phyloP scores from a whole-genome alignment of 495 filamentous ascomycete species.

The Talaromyces stipitatus region DNA sequence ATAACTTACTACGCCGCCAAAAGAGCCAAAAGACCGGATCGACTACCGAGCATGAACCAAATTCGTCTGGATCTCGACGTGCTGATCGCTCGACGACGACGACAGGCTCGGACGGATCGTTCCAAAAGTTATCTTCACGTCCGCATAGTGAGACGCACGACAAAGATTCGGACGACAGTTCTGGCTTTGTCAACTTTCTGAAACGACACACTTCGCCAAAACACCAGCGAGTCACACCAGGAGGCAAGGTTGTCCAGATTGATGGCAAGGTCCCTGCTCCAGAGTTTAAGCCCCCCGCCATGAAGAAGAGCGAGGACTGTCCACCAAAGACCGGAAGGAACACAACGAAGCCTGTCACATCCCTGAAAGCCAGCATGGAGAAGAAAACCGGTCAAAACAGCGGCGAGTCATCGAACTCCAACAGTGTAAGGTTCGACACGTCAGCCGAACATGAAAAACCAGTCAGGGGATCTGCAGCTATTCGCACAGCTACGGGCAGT shows the following conservation, averaged over 20 bases:
- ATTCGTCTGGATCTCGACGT: background rate
- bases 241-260: conserved; percentile 55
- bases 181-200: conserved; percentile 44
- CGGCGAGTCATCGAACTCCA: background rate
- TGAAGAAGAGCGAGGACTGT: conserved; percentile 3
- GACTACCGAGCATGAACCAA: conserved; percentile 14
- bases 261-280: conserved; percentile 18
- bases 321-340: background rate
- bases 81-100: background rate
- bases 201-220: conserved; percentile 53
- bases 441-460: background rate
- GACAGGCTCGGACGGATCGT: conserved; percentile 4
- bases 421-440: background rate
- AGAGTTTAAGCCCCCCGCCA: conserved; percentile 20
- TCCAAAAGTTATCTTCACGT: conserved; percentile 13
- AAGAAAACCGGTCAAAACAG: background rate
- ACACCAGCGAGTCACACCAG: conserved; percentile 56
- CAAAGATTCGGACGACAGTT: conserved; percentile 19
- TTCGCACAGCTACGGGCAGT: background rate
- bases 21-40: conserved; percentile 9
- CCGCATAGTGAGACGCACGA: conserved; percentile 16
- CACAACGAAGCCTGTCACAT: background rate
- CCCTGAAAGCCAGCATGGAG: background rate
- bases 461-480: background rate
- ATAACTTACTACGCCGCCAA: conserved; percentile 19